Base-by-base conservation (phyloP, 2,329 filamentous ascomycete genomes). In the Alternaria viburni region DNA sequence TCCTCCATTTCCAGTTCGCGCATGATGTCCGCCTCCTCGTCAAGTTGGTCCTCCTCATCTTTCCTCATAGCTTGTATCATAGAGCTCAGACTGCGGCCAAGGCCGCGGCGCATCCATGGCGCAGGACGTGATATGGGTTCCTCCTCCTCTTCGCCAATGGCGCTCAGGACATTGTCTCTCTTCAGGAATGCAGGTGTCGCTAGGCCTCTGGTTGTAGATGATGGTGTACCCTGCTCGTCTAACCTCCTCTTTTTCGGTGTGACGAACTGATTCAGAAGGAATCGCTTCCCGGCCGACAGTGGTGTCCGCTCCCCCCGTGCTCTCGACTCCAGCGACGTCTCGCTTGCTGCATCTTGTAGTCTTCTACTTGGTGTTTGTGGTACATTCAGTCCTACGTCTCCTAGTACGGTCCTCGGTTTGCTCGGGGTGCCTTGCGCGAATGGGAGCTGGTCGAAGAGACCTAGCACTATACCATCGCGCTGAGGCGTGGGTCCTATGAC, bases 401-500 rank as follows among this genome's bases (percentile, higher is more conserved):
- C 67, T 15, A 79, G 56, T 5, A 76, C 72, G 23, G 72, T 74
- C 36, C 74, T 71, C 47, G 64, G 62, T 70, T 77, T 80, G 59
- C 76, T 81, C 7, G 81, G 80, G 28, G 80, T 83, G 54, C 81
- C 85, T 6, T 50, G 28, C 15, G 47, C 50, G 30, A 86, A 85
- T 1, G 87, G 86, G 8, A 93, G 81, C 11, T 91, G 80, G 74
- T 95, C 92, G 75, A 96, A 96, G 17, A 96, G 81, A 5, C 92
- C 91, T 3, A 96, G 83, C 1, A 93, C 89, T 19, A 88, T 87
- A 26, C 92, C 92, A 76, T 95, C 91, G 65, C 89, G 88, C 73
- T 95, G 92, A 4, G 92, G 92, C 12, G 92, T 96, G 2, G 92
- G 92, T 3, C 91, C 91, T 64, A 96, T 86, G 45, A 78, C 67